phyloP scores from a whole-genome alignment of 2,329 filamentous ascomycete genomes.

The Colletotrichum gigasporum region DNA sequence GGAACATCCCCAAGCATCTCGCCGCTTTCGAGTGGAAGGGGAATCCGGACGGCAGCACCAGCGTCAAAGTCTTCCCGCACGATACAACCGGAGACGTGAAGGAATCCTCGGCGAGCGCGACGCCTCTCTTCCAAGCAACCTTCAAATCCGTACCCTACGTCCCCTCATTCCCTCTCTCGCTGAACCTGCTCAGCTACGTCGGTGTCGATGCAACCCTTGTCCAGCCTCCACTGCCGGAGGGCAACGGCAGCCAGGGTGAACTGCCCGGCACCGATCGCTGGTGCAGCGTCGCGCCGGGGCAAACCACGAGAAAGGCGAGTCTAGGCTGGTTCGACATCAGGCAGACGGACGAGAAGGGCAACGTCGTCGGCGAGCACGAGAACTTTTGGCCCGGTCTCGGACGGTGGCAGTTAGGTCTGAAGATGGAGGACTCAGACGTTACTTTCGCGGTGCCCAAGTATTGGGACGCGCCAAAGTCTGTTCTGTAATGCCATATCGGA shows the following conservation, averaged over 20 bases:
- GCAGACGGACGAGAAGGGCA: slow-evolving; percentile 44
- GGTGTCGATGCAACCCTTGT: slow-evolving; percentile 54
- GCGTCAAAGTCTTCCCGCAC: slow-evolving; percentile 56
- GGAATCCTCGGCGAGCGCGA: slow-evolving; percentile 43
- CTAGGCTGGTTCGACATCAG: slow-evolving; percentile 58
- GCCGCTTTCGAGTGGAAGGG: slow-evolving; percentile 59
- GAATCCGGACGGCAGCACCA: slow-evolving; percentile 45
- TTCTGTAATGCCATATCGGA: slow-evolving; percentile 34
- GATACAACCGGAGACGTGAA: slow-evolving; percentile 42
- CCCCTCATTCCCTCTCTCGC: slow-evolving; percentile 55
- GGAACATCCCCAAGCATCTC: slow-evolving; percentile 66
- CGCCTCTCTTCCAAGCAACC: slow-evolving; percentile 56
- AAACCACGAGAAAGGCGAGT: slow-evolving; percentile 42
- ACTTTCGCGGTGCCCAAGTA: slow-evolving; percentile 35
- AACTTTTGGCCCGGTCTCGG: slow-evolving; percentile 59
- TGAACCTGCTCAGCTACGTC: slow-evolving; percentile 46
- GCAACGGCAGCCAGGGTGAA: slow-evolving; percentile 49
- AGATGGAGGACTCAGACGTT: slow-evolving; percentile 47
- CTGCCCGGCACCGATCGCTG: slow-evolving; percentile 57
- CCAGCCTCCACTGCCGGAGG: slow-evolving; percentile 58
- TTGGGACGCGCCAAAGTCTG: slow-evolving; percentile 38
- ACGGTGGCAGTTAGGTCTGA: slow-evolving; percentile 53
- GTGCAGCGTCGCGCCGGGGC: slow-evolving; percentile 47
- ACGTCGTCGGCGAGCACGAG: slow-evolving; percentile 37
- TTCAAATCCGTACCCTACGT: slow-evolving; percentile 52